A percentile compares a stretch with the other conserved stretches of the same genome.
Evolutionary conservation across 2,329 filamentous ascomycete genomes (phyloP).

Genomic region (Xylariales sp.): DNA sequence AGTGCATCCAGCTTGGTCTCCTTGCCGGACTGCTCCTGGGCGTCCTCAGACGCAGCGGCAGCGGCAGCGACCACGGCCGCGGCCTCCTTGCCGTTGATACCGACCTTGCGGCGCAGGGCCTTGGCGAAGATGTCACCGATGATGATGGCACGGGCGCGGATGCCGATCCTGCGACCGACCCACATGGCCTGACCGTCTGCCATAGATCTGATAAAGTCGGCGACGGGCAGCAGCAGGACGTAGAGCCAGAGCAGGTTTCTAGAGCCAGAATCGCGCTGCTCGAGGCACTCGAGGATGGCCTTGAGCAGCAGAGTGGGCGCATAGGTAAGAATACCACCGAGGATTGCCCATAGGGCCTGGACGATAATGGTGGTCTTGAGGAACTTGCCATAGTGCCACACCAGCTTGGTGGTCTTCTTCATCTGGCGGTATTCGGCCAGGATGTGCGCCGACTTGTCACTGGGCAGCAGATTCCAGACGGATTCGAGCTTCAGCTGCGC

Average conservation of each 20-base stretch:
- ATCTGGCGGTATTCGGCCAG: conserved; percentile 79
- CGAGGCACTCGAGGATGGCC: conserved; percentile 90
- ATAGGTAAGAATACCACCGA: conserved; percentile 83
- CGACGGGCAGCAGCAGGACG: conserved; percentile 82
- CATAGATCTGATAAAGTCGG: conserved; percentile 76
- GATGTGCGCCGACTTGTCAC: conserved; percentile 80
- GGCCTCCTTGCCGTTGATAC: conserved; percentile 71
- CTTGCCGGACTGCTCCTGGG: too few relatives aligned
- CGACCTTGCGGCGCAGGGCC: conserved; percentile 84
- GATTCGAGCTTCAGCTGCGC: conserved; percentile 76
- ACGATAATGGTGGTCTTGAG: conserved; percentile 73
- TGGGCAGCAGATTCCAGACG: conserved; percentile 88
- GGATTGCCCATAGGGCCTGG: conserved; percentile 75
- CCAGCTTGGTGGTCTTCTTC: conserved; percentile 75
- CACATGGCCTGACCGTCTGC: conserved; percentile 84
- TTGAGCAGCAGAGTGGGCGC: conserved; percentile 86
- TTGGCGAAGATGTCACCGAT: conserved; percentile 98
- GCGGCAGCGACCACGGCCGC: conserved; percentile 55
- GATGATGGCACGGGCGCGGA: conserved; percentile 88
- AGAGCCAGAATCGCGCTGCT: conserved; percentile 70
- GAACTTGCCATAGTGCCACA: conserved; percentile 77
- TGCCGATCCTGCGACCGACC: conserved; percentile 91
- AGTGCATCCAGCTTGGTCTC: conserved; percentile 42
- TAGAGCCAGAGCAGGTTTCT: conserved; percentile 92
- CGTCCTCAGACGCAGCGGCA: too few relatives aligned